Evolutionary conservation across 129 eudicot species (phyloP).

Genomic region (Apium graveolens): DNA sequence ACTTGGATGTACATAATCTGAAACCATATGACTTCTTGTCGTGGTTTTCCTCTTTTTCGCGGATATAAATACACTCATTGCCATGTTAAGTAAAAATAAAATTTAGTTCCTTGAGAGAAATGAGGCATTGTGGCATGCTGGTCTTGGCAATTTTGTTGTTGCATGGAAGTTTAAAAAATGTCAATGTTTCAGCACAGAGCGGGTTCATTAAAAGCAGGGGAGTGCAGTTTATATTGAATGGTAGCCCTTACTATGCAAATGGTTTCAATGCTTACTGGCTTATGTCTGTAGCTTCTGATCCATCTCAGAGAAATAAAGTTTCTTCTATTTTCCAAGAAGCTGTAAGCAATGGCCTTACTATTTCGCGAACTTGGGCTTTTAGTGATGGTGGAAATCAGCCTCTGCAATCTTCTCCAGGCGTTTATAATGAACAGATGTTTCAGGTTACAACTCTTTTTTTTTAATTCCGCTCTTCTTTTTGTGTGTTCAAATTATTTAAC

Average conservation of each 20-base stretch:
- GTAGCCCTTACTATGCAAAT: conserved; percentile 40
- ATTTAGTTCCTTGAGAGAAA: conserved; percentile 14
- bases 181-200: conserved; percentile 13
- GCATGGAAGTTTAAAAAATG: not conserved
- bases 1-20: not conserved
- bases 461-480: not conserved
- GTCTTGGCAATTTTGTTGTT: conserved; percentile 9
- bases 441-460: conserved; percentile 22
- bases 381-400: conserved; percentile 51
- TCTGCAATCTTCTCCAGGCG: conserved; percentile 61
- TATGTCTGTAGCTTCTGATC: conserved; percentile 46
- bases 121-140: conserved; percentile 19
- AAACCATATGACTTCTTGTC: not conserved
- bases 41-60: not conserved
- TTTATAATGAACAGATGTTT: conserved; percentile 57
- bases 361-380: conserved; percentile 69
- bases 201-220: conserved; percentile 36
- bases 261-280: conserved; percentile 82
- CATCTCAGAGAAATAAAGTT: conserved; percentile 35
- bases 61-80: not conserved
- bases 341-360: conserved; percentile 25
- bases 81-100: not conserved
- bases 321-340: conserved; percentile 46
- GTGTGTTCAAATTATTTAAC: not conserved
- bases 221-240: conserved; percentile 39